Percentiles rank a stretch among this genome's conserved stretches.
phyloP scores from a whole-genome alignment of 768 basidiomycete genomes.

The Tricholoma bakamatsutake region DNA sequence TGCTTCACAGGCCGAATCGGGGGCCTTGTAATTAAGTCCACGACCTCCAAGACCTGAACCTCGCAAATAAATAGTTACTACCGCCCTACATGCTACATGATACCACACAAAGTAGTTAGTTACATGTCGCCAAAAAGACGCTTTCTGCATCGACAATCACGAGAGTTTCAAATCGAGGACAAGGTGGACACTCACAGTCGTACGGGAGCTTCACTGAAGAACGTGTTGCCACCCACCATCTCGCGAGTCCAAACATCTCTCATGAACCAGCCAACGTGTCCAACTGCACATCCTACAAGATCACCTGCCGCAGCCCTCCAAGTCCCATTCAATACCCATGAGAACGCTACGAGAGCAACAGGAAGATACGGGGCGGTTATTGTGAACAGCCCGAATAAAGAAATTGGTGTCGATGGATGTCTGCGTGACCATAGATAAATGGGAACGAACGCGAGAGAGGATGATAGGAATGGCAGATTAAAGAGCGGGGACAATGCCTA shows the following conservation, averaged over 20 bases:
- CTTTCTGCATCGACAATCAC: slow-evolving; percentile 36
- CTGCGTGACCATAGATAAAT: slow-evolving; percentile 97
- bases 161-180: background rate
- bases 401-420: slow-evolving; percentile 93
- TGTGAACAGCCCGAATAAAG: slow-evolving; percentile 90
- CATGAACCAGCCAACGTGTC: slow-evolving; percentile 81
- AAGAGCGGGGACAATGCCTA: slow-evolving; percentile 82
- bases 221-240: slow-evolving; percentile 69
- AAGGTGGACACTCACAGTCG: slow-evolving; percentile 48
- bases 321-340: slow-evolving; percentile 76
- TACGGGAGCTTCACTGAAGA: slow-evolving; percentile 69
- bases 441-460: slow-evolving; percentile 88
- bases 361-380: slow-evolving; percentile 96
- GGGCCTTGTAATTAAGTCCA: background rate
- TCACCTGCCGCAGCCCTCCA: slow-evolving; percentile 82
- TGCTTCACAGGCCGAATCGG: too few relatives aligned
- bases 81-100: background rate
- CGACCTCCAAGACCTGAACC: background rate
- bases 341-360: slow-evolving; percentile 82
- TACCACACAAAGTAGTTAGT: background rate
- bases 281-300: slow-evolving; percentile 80
- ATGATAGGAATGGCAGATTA: slow-evolving; percentile 90
- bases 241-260: slow-evolving; percentile 86
- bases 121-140: slow-evolving; percentile 57
- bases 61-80: background rate